A percentile compares a stretch with the other conserved stretches of the same genome.
Evolutionary conservation across 495 filamentous ascomycete genomes (phyloP).

Genomic region (Arthonia radiata): DNA sequence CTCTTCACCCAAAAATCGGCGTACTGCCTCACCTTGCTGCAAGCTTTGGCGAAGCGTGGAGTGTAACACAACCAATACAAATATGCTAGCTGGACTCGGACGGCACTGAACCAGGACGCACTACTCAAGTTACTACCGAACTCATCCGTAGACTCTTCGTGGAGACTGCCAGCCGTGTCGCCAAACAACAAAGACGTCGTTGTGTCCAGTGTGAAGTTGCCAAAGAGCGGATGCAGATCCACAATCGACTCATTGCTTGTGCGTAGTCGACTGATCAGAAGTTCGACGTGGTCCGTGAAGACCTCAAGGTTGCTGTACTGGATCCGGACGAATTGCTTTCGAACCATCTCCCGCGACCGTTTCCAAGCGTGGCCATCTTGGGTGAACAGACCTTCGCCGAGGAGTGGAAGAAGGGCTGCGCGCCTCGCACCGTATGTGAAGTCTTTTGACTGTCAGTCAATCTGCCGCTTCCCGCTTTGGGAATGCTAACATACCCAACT

Average conservation of each 20-base stretch:
- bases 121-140: slow-evolving; percentile 11
- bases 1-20: slow-evolving; percentile 9
- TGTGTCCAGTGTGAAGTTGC: slow-evolving; percentile 22
- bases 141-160: slow-evolving; percentile 7
- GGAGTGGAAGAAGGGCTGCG: slow-evolving; percentile 20
- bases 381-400: slow-evolving; percentile 43
- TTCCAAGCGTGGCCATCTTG: slow-evolving; percentile 26
- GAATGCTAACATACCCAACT: not conserved
- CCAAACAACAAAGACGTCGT: slow-evolving; percentile 23
- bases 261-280: slow-evolving; percentile 21
- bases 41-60: slow-evolving; percentile 19
- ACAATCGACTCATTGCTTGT: slow-evolving; percentile 20
- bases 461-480: not conserved
- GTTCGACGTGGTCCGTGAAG: slow-evolving; percentile 30
- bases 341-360: slow-evolving; percentile 27
- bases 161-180: slow-evolving; percentile 12
- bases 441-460: slow-evolving; percentile 5
- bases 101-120: slow-evolving; percentile 16
- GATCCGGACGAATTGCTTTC: slow-evolving; percentile 27
- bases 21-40: slow-evolving; percentile 17
- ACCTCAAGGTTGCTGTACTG: slow-evolving; percentile 13
- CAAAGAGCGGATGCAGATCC: slow-evolving; percentile 26
- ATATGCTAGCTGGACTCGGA: slow-evolving; percentile 25
- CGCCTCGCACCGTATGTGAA: slow-evolving; percentile 14
- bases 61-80: slow-evolving; percentile 25